These are phyloP conservation scores for Herpotrichia juniperi DNA, from an alignment of 2,329 filamentous ascomycete genomes.

Conservation along the genomic window DNA sequence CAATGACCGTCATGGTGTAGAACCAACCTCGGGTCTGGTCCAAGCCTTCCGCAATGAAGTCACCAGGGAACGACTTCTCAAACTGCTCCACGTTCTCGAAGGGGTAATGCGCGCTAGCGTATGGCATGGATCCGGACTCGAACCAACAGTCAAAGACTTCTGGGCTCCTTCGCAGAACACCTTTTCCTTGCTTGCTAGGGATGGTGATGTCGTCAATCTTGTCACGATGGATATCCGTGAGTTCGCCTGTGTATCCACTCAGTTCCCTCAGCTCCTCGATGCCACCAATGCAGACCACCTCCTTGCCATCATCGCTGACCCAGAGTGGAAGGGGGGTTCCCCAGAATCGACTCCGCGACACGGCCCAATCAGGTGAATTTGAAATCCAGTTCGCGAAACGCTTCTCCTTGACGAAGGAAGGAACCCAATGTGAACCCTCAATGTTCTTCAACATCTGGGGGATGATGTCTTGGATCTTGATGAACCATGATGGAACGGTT, in stretches of 20 bases:
- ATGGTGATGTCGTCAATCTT: conserved; percentile 95
- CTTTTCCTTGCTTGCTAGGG: conserved; percentile 86
- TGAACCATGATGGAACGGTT: conserved; percentile 93
- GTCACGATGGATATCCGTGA: conserved; percentile 88
- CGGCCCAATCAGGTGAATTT: conserved; percentile 93
- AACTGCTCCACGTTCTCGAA: conserved; percentile 88
- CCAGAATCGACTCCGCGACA: conserved; percentile 94
- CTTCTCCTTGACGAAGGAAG: conserved; percentile 86
- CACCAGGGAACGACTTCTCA: conserved; percentile 80
- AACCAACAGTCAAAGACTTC: conserved; percentile 99
- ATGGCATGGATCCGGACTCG: conserved; percentile 95
- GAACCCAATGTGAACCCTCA: conserved; percentile 89
- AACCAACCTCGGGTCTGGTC: conserved; percentile 98
- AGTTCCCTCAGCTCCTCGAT: conserved; percentile 82
- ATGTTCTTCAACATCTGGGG: conserved; percentile 91
- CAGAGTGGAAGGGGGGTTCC: conserved; percentile 91
- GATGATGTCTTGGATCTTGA: conserved; percentile 82
- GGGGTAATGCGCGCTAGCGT: conserved; percentile 87
- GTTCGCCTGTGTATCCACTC: conserved; percentile 82
- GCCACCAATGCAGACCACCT: conserved; percentile 85
- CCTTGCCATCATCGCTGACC: conserved; percentile 87
- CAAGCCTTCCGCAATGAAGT: conserved; percentile 92
- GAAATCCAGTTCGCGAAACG: conserved; percentile 91
- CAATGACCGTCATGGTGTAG: conserved; percentile 88
- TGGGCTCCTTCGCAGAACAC: conserved; percentile 76